Conservation (phyloP, 139 green algal species). For the Closterium sp. region DNA sequence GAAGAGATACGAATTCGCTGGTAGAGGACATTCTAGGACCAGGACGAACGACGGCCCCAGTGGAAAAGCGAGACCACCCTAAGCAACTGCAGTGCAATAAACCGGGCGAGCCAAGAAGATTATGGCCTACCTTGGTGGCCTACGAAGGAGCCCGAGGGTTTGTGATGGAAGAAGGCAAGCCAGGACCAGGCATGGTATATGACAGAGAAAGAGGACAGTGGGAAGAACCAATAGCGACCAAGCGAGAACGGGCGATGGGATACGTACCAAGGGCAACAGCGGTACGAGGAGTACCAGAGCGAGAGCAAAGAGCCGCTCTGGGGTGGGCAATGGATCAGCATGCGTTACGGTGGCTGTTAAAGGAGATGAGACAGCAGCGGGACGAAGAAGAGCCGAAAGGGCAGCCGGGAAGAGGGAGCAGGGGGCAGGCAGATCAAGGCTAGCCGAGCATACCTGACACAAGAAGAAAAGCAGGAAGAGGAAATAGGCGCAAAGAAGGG, state of each 20-base stretch:
- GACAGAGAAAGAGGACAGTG: background rate
- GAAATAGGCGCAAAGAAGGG: background rate
- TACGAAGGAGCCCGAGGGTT: background rate
- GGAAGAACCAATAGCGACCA: background rate
- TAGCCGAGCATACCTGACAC: background rate
- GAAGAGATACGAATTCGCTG: no score
- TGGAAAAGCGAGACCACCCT: background rate
- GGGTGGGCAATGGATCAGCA: background rate
- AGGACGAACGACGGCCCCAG: background rate
- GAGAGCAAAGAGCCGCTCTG: background rate
- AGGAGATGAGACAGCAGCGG: background rate
- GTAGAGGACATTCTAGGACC: background rate
- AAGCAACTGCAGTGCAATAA: background rate
- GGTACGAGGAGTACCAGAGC: background rate
- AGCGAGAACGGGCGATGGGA: background rate
- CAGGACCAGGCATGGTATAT: background rate
- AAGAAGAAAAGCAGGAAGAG: background rate
- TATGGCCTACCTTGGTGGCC: background rate
- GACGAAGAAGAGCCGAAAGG: background rate
- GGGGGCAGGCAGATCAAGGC: background rate
- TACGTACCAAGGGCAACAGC: background rate
- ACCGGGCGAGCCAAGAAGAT: background rate
- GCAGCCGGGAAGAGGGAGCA: background rate
- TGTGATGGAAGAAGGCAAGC: background rate
- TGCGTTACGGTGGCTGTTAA: background rate